Evolutionary conservation across 257 asterid species (phyloP), one percentile per base, ranked within the genome.

Genomic region (Jasminum sambac): DNA sequence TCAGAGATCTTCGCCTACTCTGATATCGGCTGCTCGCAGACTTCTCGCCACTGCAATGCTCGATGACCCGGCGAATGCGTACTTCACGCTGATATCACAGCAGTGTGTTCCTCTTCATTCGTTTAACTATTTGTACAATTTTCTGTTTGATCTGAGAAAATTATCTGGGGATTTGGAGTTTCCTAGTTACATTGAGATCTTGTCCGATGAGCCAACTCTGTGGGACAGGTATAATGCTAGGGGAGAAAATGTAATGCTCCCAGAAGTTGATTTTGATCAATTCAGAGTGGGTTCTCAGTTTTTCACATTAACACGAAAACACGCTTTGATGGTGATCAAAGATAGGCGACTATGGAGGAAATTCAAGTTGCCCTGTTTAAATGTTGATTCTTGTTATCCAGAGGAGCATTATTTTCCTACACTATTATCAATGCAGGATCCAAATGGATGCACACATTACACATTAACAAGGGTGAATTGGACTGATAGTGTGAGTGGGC

Each of bases 351-450:
- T 92, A 5, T 92, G 98, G 98, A 82, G 88, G 86, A 92, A 92
- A 50, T 92, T 92, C 46, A 90, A 83, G 83, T 37, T 86, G 48
- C 87, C 90, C 16, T 92, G 98, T 84, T 65, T 86, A 71, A 85
- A 90, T 67, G 88, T 90, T n/a, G 85, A 90, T 8, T 84, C 90
- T 24, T 92, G 98, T 75, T 90, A 90, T 60, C 96, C 98, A 0
- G 98, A 92, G 74, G 98, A 92, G 79, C 98, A 92, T 68, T 92
- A 92, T 84, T 90, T 92, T 67, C 98, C 98, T 12, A 92, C 98
- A 0, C 79, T 92, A 64, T 40, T 92, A 48, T 83, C 96, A 25
- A 92, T 88, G 97, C 80, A 68, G 82, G 96, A 92, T 84, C 86
- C 85, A 4, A 76, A 83, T 13, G 88, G 89, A 5, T 88, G 95